Percentiles rank a stretch among this genome's conserved stretches.
These are phyloP conservation scores for Cyclotella kingstonii DNA, from an alignment of 108 stramenopile species.

Conservation along the genomic window DNA sequence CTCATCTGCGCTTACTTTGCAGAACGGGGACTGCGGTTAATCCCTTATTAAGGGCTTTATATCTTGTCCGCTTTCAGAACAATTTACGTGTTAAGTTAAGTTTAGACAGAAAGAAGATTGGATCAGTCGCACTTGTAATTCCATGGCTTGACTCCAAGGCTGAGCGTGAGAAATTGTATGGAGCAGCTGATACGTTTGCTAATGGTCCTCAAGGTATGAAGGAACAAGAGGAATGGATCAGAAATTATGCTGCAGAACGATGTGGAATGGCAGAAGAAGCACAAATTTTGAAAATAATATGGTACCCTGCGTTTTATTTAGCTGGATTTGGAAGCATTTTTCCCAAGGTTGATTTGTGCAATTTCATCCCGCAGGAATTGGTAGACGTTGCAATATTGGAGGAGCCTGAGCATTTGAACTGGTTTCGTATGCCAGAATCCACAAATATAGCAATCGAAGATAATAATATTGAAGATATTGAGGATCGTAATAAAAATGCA, in stretches of 20 bases:
- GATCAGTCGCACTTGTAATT: slow-evolving; percentile 42
- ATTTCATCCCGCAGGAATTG: slow-evolving; percentile 68
- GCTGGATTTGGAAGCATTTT: slow-evolving; percentile 77
- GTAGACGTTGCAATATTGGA: slow-evolving; percentile 89
- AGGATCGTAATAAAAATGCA: background rate
- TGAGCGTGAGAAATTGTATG: slow-evolving; percentile 42
- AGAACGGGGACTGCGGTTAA: slow-evolving; percentile 74
- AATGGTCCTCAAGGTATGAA: slow-evolving; percentile 29
- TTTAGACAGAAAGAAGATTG: slow-evolving; percentile 2
- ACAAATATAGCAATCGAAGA: no score
- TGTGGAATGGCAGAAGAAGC: slow-evolving; percentile 45
- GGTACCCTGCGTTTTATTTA: slow-evolving; percentile 75
- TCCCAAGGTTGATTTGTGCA: slow-evolving; percentile 74
- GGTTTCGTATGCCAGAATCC: slow-evolving; percentile 60
- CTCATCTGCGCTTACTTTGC: background rate
- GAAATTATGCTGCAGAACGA: slow-evolving; percentile 25
- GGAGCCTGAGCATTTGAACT: slow-evolving; percentile 96
- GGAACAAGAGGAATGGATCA: slow-evolving; percentile 40
- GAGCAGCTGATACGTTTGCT: slow-evolving; percentile 16
- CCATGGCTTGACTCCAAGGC: slow-evolving; percentile 50
- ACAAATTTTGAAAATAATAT: slow-evolving; percentile 52
- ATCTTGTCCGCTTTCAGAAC: slow-evolving; percentile 41
- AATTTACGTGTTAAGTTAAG: slow-evolving; percentile 5
- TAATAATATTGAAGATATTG: background rate
- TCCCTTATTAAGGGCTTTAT: slow-evolving; percentile 67